Conservation (phyloP, 2,329 filamentous ascomycete genomes). For the Exophiala spinifera region DNA sequence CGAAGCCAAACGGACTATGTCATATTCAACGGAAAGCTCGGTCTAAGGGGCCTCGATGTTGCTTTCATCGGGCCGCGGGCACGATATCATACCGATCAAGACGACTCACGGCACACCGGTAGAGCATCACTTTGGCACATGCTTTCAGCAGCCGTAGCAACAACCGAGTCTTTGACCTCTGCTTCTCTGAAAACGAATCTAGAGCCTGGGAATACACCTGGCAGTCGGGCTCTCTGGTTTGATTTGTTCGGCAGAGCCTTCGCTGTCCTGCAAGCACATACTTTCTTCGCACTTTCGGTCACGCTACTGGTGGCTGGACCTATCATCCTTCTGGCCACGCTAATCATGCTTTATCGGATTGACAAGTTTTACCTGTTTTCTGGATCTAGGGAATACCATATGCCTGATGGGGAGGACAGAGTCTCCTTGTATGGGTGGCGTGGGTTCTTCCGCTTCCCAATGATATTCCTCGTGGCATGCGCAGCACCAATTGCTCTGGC, state of each 20-base stretch:
- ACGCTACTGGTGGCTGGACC: constrained; percentile 78
- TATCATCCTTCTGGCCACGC: constrained; percentile 66
- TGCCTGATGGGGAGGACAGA: constrained; percentile 56
- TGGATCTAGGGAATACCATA: constrained; percentile 59
- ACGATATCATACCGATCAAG: constrained; percentile 86
- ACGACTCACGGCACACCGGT: constrained; percentile 73
- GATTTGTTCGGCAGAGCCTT: constrained; percentile 81
- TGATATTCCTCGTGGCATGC: constrained; percentile 67
- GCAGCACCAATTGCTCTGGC: constrained; percentile 69
- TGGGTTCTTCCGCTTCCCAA: constrained; percentile 79
- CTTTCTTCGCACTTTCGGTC: constrained; percentile 83
- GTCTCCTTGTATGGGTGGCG: constrained; percentile 70
- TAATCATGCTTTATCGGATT: constrained; percentile 63
- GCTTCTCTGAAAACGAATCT: constrained; percentile 46
- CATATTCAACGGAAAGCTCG: constrained; percentile 72
- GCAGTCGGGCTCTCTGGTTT: constrained; percentile 75
- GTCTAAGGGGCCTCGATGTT: constrained; percentile 83
- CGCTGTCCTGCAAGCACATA: constrained; percentile 73
- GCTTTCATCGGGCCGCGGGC: constrained; percentile 85
- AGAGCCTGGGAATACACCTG: constrained; percentile 15
- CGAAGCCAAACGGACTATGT: constrained; percentile 86
- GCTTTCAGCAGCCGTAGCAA: constrained; percentile 78
- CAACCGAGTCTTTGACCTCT: constrained; percentile 67
- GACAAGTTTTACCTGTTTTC: constrained; percentile 91
- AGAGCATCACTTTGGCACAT: constrained; percentile 81